Percentiles rank a stretch among this genome's conserved stretches.
Evolutionary conservation across 305 asterid genomes (phyloP).

Genomic region (Fraxinus albicans): DNA sequence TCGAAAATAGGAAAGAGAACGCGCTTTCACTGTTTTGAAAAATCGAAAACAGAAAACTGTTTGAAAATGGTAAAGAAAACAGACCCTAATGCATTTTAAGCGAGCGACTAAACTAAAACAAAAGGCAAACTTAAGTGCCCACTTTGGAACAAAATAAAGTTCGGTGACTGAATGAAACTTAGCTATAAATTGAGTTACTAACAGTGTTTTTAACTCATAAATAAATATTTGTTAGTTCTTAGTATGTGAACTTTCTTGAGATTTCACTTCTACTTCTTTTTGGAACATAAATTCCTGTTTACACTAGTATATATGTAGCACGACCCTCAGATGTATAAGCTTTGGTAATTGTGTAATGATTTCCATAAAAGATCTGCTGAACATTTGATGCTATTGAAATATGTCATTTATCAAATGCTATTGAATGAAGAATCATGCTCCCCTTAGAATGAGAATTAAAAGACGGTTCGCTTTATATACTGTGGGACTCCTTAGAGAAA

Average conservation of each 20-base stretch:
- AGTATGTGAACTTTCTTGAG: neutral
- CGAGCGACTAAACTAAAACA: neutral
- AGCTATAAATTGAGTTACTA: neutral
- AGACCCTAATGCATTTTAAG: neutral
- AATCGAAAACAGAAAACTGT: too few relatives aligned
- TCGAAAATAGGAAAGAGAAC: too few relatives aligned
- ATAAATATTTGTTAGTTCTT: neutral
- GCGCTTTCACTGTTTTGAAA: too few relatives aligned
- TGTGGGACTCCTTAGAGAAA: neutral
- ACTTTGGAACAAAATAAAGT: neutral
- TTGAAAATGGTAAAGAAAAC: too few relatives aligned
- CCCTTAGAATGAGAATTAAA: neutral
- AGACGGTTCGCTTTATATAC: neutral
- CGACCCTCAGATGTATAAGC: neutral
- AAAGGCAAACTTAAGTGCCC: neutral
- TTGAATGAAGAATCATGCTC: neutral
- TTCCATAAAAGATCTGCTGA: neutral
- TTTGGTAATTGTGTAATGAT: neutral
- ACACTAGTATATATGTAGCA: neutral
- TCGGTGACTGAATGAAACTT: neutral
- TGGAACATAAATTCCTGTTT: neutral
- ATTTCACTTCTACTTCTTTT: neutral
- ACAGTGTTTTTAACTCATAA: neutral
- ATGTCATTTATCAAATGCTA: neutral
- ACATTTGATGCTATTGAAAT: neutral